Evolutionary conservation across 139 green algal species (phyloP).

Genomic region (Microglena sp.): DNA sequence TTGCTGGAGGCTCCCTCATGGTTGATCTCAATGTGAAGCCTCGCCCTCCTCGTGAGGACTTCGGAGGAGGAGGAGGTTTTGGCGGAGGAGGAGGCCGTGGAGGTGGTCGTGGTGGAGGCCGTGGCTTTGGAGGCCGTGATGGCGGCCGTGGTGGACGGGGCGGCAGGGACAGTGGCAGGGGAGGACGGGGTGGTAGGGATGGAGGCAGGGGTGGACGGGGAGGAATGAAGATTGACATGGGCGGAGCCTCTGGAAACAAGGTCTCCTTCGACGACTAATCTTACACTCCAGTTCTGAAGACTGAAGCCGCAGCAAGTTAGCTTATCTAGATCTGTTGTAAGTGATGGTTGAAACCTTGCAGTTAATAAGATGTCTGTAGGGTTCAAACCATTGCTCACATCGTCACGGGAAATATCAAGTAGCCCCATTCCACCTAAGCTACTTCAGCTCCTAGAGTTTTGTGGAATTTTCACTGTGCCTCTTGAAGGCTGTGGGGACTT

Average conservation of each 20-base stretch:
- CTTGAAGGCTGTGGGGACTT: no score
- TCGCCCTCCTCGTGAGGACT: constrained; percentile 10
- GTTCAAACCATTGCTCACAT: no score
- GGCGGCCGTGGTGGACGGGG: constrained; percentile 15
- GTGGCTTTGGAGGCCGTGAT: constrained; percentile 10
- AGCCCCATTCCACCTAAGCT: no score
- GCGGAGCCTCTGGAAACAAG: constrained; percentile 40
- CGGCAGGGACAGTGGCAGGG: constrained; percentile 10
- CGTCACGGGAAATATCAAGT: no score
- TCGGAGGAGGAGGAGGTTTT: constrained; percentile 8
- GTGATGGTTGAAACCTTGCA: no score
- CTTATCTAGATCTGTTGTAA: no score
- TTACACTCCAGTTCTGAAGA: no score
- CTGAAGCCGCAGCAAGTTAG: no score
- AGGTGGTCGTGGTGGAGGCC: constrained; percentile 10
- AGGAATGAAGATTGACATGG: constrained; percentile 8
- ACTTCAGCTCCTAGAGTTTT: no score
- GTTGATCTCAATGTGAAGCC: constrained; percentile 47
- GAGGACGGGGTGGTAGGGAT: constrained; percentile 15
- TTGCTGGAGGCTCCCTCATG: constrained; percentile 39
- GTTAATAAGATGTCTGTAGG: no score
- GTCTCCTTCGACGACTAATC: constrained; percentile 54
- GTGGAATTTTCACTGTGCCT: no score
- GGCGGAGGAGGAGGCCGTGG: constrained; percentile 4
- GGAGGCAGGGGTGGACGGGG: constrained; percentile 15